Evolutionary conservation across 768 basidiomycete genomes (phyloP).

Genomic region (Collybia sordida): DNA sequence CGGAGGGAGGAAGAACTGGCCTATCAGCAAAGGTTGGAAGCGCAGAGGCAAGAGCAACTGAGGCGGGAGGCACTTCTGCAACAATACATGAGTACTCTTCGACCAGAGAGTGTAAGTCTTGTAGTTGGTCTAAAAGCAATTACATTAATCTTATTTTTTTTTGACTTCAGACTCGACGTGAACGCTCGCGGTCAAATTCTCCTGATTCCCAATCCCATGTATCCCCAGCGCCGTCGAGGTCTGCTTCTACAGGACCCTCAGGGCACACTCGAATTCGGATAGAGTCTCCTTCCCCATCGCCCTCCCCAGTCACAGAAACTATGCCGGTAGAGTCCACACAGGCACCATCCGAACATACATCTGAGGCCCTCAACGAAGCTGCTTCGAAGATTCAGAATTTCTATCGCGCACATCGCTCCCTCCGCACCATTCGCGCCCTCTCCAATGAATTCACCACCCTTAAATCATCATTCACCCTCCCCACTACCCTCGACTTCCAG

Average conservation of each 20-base stretch:
- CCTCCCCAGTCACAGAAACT: background rate
- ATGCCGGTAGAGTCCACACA: slow-evolving; percentile 3
- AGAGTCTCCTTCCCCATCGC: background rate
- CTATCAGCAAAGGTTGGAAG: slow-evolving; percentile 9
- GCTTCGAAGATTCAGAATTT: slow-evolving; percentile 47
- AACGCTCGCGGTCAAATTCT: no score
- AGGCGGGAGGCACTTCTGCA: slow-evolving; percentile 3
- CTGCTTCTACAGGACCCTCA: slow-evolving; percentile 2
- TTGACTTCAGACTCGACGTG: background rate
- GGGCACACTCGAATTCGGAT: background rate
- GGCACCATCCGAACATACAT: slow-evolving; percentile 14
- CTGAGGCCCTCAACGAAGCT: slow-evolving; percentile 34
- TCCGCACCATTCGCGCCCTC: slow-evolving; percentile 38
- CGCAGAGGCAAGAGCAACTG: slow-evolving; percentile 10
- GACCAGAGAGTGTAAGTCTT: slow-evolving; percentile 1
- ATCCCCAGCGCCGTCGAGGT: background rate
- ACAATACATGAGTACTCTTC: slow-evolving; percentile 3
- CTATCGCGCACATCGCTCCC: slow-evolving; percentile 44
- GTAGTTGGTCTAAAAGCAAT: slow-evolving; percentile 10
- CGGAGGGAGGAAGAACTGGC: slow-evolving; percentile 16
- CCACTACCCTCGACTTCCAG: slow-evolving; percentile 49
- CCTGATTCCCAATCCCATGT: no score
- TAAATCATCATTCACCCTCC: slow-evolving; percentile 41
- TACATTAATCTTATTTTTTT: background rate
- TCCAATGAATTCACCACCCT: slow-evolving; percentile 42